Base-by-base conservation (phyloP, 2,329 filamentous ascomycete genomes). In the Ceratocystis albifundus region DNA sequence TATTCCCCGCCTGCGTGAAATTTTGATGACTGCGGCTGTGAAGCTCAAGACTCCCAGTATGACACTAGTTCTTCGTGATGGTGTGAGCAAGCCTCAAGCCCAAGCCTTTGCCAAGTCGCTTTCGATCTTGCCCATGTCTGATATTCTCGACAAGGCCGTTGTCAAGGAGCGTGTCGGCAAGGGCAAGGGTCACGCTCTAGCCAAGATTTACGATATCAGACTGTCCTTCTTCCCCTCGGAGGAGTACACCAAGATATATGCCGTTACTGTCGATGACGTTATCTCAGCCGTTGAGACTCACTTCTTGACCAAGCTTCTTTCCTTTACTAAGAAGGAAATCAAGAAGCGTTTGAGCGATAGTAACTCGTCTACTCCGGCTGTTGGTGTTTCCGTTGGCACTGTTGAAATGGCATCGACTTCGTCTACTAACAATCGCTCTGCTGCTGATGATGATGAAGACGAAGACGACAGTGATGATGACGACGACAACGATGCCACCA, bases 1-100 rank as follows among this genome's bases (percentile, higher is more conserved):
- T 89, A 97, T 99, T 73, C 94, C 94, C 68, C 90, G 94, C 77
- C 82, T 99, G 22, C 84, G 94, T 78, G 94, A 99, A 82, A 96
- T 99, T 72, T 84, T 99, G 70, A 99, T 99, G 94, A 97, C 94
- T 62, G 94, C 94, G 30, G 94, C 89, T 73, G 84, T 86, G 64
- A 84, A 88, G 59, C 96, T 97, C 69, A 89, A 90, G 48, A 99
- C 94, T 0, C 94, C 94, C 1, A 84, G 86, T 4, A 96, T 96
- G 90, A 94, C 89, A 0, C 80, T 97, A 20, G 82, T 88, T 59
- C 80, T 95, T 36, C 88, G 88, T 71, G 80, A 86, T 25, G 88
- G 91, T 71, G 77, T 96, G 45, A 80, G 85, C 0, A 78, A 81
- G 44, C 81, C 85, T 3, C 83, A 92, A 65, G 85, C 84, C 7